Percentiles rank a stretch among this genome's conserved stretches.
Evolutionary conservation across 768 basidiomycete species (phyloP).

Genomic region (Leccinum rimulosum): DNA sequence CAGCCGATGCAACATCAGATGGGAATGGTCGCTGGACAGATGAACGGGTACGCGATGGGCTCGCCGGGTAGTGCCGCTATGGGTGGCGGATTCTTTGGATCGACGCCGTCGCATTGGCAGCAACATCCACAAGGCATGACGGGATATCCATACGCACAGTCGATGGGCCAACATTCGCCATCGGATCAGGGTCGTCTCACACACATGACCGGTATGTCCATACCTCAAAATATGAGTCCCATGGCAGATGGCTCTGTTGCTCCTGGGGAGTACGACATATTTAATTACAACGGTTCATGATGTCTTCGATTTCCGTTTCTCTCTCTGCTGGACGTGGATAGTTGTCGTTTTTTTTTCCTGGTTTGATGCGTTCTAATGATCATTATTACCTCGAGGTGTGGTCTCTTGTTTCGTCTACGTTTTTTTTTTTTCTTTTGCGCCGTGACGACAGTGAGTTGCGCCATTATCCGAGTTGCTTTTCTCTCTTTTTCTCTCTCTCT

Average conservation of each 20-base stretch:
- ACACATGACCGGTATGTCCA: conserved; percentile 53
- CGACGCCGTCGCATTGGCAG: conserved; percentile 28
- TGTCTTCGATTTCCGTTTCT: conserved; percentile 13
- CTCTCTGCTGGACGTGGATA: conserved; percentile 16
- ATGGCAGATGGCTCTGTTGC: conserved; percentile 40
- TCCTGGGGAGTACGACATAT: conserved; percentile 52
- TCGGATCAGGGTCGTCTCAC: conserved; percentile 38
- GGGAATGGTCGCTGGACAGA: conserved; percentile 35
- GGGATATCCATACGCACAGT: conserved; percentile 30
- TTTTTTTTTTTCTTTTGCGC: conserved; percentile 4
- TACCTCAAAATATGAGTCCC: conserved; percentile 43
- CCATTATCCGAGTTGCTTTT: background rate
- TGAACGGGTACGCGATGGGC: conserved; percentile 33
- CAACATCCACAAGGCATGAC: conserved; percentile 28
- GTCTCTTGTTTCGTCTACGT: conserved; percentile 16
- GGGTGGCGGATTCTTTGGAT: conserved; percentile 25
- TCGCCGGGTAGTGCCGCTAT: conserved; percentile 37
- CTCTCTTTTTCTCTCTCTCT: background rate
- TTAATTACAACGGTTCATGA: conserved; percentile 54
- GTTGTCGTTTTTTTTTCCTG: conserved; percentile 10
- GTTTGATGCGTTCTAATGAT: conserved; percentile 17
- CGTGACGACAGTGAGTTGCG: conserved; percentile 8
- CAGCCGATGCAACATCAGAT: conserved; percentile 44
- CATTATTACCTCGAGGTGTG: conserved; percentile 28
- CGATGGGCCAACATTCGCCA: conserved; percentile 21